A percentile compares a stretch with the other conserved stretches of the same genome.
Evolutionary conservation across 2,329 filamentous ascomycete genomes (phyloP).

Genomic region (Colletotrichum godetiae): DNA sequence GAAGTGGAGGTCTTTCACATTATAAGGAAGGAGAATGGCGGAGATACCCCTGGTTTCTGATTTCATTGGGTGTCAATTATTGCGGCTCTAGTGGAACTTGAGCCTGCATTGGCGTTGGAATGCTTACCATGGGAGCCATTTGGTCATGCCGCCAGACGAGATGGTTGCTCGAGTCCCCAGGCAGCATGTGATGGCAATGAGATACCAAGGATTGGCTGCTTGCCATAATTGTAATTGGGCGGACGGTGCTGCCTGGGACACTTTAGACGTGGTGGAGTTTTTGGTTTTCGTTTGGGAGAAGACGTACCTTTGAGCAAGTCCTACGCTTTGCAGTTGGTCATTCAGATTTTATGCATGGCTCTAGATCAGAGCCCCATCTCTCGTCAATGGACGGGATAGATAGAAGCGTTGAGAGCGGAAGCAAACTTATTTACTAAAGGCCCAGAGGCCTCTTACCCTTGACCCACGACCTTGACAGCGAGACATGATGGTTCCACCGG

Average conservation of each 20-base stretch:
- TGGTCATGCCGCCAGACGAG: not conserved
- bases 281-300: not conserved
- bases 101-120: constrained; percentile 5
- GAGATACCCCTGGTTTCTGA: constrained; percentile 30
- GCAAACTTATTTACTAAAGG: not conserved
- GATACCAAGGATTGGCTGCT: not conserved
- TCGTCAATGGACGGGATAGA: not conserved
- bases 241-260: not conserved
- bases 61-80: not conserved
- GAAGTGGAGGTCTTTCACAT: not conserved
- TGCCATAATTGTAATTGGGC: not conserved
- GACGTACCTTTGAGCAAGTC: not conserved
- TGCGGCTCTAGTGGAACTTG: not conserved
- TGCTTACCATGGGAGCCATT: not conserved
- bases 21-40: not conserved
- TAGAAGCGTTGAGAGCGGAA: not conserved
- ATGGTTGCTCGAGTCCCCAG: not conserved
- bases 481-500: not conserved
- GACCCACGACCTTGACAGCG: not conserved
- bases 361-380: not conserved
- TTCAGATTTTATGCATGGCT: not conserved
- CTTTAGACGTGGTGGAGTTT: not conserved
- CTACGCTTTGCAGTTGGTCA: not conserved
- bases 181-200: not conserved
- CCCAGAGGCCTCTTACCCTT: not conserved